Base-by-base conservation (phyloP, 371 early-diverging fungal genomes). In the Mycotypha africana region DNA sequence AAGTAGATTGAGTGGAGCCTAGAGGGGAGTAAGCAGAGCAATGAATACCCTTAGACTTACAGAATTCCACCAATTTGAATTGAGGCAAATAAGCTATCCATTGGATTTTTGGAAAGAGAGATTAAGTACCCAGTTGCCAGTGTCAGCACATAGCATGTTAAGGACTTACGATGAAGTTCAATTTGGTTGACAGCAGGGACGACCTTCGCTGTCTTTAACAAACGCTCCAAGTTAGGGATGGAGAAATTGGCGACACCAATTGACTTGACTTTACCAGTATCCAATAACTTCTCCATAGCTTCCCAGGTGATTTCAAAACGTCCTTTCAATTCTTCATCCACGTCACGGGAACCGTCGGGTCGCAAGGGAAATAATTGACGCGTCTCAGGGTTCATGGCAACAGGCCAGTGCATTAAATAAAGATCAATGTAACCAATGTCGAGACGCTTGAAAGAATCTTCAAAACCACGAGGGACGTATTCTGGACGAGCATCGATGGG, bases 1-100 rank as follows among this genome's bases (percentile, higher is more conserved):
- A 45, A 17, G 62, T 53, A 5, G 71, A 63, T 30, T 74, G 59
- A 30, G 61, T 49, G n/a, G 65, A 62, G 2, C 87, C 88, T 19
- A 91, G 74, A 28, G 91, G 86, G 21, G 82, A 78, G 59, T 88
- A 91, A 21, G 85, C 86, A 34, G 79, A 66, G n/a, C 78, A 56
- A 15, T 70, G 68, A 32, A 91, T 86, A 2, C 59, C 60, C 47
- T 86, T 67, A 28, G 62, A 44, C 2, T 47, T 30, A 55, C 81
- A 79, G 53, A 60, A 85, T 5, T 76, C 72, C 16, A 84, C 43
- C 24, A 85, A 57, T 20, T 79, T 74, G 34, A 59, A 51, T 53
- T 85, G 86, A 15, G 79, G 84, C 20, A 82, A 56, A 57, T 82
- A 85, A 28, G 91, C 69, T 93, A n/a, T n/a, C n/a, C n/a, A n/a